Conservation (phyloP, 176 grass and related monocot genomes). For the Rhynchospora breviuscula region DNA sequence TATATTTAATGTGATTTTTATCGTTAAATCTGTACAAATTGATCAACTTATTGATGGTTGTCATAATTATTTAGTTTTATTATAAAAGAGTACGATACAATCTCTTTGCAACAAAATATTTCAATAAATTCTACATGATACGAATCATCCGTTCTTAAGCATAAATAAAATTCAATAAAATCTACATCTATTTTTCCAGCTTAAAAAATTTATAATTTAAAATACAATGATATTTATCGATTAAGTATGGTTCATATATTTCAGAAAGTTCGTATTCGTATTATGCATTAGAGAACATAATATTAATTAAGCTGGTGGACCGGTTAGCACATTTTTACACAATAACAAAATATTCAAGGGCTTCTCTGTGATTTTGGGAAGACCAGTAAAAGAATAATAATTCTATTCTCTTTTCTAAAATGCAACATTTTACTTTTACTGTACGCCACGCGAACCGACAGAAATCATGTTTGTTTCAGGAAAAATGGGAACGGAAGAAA, state of each 20-base stretch:
- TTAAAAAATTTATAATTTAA: too few relatives aligned
- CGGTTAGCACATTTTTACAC: not conserved
- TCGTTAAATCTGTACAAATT: too few relatives aligned
- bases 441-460: conserved; percentile 10
- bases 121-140: too few relatives aligned
- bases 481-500: not conserved
- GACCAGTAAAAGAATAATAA: not conserved
- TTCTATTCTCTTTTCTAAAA: not conserved
- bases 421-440: not conserved
- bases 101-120: too few relatives aligned
- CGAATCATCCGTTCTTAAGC: too few relatives aligned
- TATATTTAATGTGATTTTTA: not conserved
- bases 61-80: too few relatives aligned
- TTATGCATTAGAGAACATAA: not conserved
- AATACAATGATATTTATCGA: too few relatives aligned
- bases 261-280: not conserved
- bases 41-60: too few relatives aligned
- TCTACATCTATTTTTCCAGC: too few relatives aligned
- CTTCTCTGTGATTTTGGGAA: not conserved
- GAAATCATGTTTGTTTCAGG: conserved; percentile 14
- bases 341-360: not conserved
- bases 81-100: too few relatives aligned
- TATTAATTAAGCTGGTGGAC: not conserved
- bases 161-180: too few relatives aligned
- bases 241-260: too few relatives aligned